Base-by-base conservation (phyloP, 441 rosid genomes). In the Adansonia gregorii region DNA sequence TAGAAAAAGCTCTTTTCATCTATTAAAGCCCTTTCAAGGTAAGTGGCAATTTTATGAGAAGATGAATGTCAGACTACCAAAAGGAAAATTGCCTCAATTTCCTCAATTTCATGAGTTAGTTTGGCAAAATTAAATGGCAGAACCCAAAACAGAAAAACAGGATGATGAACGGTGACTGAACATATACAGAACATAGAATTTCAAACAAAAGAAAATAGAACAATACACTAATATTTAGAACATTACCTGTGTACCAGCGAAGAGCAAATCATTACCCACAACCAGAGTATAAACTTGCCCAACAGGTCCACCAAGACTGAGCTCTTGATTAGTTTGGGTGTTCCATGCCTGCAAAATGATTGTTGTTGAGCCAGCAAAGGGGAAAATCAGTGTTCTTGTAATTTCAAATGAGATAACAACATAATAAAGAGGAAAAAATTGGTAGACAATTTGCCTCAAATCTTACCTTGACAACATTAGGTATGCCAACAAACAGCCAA, bases 261-360 rank as follows among this genome's bases (percentile, higher is more conserved):
- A 89, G 72, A 97, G 97, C 70, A 64, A 64, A 2, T 87, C 98
- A 76, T 90, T 83, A 31, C 95, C 98, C 83, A 89, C 98, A 74
- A 89, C 98, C 80, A 97, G 70, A 43, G 98, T 82, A 85, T 94
- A 93, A 48, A 97, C 99, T 89, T 91, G 98, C 75, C 99, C 99
- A 59, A 88, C 97, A 83, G 98, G 99, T 79, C 99, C 99, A 81
- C 15, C 88, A n/a, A 97, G 99, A 85, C 87, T 93, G 56, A 87
- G 85, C 46, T 94, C 98, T 24, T 85, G 75, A 61, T 87, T 89
- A 17, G 89, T 89, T 64, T 64, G 67, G 46, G 67, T 64, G 67
- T 64, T 64, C 67, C 67, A 64, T 14, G 67, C 67, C 67, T 94
- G 90, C 81, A 86, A 83, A 67, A 74, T 49, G 58, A 71, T 61